phyloP scores from a whole-genome alignment of 2,329 filamentous ascomycete species.

The Pseudogymnoascus sp. region DNA sequence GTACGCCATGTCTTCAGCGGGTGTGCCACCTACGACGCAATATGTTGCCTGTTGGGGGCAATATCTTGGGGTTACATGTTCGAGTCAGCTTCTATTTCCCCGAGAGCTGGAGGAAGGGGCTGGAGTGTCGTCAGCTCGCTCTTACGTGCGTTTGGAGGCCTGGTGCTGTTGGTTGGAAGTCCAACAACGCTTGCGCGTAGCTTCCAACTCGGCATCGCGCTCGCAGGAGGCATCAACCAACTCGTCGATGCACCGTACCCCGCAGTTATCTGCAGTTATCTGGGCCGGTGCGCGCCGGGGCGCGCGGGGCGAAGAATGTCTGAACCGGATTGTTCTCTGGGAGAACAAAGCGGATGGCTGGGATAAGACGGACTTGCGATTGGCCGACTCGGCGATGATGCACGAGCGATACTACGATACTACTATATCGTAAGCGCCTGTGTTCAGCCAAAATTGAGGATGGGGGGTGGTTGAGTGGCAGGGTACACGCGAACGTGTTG shows the following conservation, averaged over 20 bases:
- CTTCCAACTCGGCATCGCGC: not conserved
- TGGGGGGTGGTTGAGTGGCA: not conserved
- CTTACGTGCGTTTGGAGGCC: not conserved
- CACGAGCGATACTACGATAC: not conserved
- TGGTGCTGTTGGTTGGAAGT: not conserved
- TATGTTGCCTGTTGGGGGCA: not conserved
- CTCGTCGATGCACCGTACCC: not conserved
- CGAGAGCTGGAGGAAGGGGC: not conserved
- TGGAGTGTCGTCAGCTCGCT: not conserved
- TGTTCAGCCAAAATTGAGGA: conserved; percentile 3
- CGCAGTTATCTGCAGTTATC: not conserved
- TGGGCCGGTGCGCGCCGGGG: too few relatives aligned
- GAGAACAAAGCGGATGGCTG: conserved; percentile 6
- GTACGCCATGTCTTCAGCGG: not conserved
- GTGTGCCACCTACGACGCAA: not conserved
- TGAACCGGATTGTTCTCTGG: not conserved
- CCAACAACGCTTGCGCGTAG: not conserved
- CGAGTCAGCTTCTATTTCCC: not conserved
- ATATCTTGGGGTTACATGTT: not conserved
- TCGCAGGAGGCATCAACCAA: not conserved
- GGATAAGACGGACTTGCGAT: not conserved
- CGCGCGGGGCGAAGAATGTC: not conserved
- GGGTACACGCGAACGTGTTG: not conserved
- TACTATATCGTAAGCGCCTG: not conserved
- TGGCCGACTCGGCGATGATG: not conserved